Percentiles rank a stretch among this genome's conserved stretches.
These are phyloP conservation scores for Ampelocalamus luodianensis DNA, from an alignment of 176 grass and related monocot species.

Conservation along the genomic window DNA sequence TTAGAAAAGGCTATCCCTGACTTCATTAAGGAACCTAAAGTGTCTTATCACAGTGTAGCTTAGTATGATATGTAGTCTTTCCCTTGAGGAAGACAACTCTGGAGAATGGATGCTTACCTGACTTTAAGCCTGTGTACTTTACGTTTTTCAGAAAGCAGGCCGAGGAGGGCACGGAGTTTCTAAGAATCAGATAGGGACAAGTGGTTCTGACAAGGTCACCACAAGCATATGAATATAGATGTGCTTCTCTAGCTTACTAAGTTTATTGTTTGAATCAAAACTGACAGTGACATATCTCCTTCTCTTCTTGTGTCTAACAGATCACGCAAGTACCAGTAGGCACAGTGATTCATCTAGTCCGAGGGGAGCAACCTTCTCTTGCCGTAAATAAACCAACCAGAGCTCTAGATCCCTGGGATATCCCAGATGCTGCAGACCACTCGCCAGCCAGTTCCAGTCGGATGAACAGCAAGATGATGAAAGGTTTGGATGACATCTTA, in stretches of 20 bases:
- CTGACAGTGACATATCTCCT: conserved; percentile 1
- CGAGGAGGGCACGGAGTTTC: conserved; percentile 69
- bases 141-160: conserved; percentile 67
- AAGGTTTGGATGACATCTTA: conserved; percentile 23
- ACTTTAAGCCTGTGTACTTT: conserved; percentile 19
- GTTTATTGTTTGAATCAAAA: not conserved
- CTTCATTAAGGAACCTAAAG: not conserved
- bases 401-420: conserved; percentile 76
- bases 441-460: conserved; percentile 31
- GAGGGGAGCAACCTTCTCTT: conserved; percentile 61
- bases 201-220: conserved; percentile 67
- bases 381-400: conserved; percentile 49
- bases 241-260: not conserved
- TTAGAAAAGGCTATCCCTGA: not conserved
- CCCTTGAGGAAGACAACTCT: not conserved
- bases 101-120: conserved; percentile 24
- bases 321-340: conserved; percentile 77
- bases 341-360: conserved; percentile 90
- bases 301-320: conserved; percentile 43
- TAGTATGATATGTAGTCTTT: not conserved
- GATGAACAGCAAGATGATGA: not conserved
- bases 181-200: conserved; percentile 74
- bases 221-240: not conserved
- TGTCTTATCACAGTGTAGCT: not conserved
- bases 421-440: conserved; percentile 48